Evolutionary conservation across 805 yeast genomes (phyloP).

Genomic region (Limtongia smithiae): DNA sequence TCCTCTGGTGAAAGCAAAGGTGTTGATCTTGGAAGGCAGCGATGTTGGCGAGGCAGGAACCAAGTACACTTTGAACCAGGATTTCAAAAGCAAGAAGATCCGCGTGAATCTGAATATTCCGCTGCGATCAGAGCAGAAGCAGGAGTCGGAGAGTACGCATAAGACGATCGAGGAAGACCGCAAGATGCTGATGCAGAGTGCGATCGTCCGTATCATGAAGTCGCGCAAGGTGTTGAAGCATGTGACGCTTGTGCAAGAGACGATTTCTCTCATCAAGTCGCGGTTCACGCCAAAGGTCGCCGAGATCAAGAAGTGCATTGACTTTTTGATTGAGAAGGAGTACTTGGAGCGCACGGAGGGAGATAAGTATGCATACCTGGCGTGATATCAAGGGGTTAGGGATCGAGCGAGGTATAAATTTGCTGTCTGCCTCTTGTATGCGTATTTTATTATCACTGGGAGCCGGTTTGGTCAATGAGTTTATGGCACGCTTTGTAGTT

Average conservation of each 20-base stretch:
- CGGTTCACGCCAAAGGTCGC: slow-evolving; percentile 82
- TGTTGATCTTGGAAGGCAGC: slow-evolving; percentile 60
- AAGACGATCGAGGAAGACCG: slow-evolving; percentile 84
- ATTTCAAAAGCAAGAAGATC: slow-evolving; percentile 79
- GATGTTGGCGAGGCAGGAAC: slow-evolving; percentile 53
- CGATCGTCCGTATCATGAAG: slow-evolving; percentile 95
- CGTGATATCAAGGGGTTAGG: slow-evolving; percentile 43
- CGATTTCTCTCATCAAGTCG: slow-evolving; percentile 74
- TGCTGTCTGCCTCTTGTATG: not conserved
- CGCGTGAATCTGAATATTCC: slow-evolving; percentile 71
- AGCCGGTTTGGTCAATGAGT: too few species aligned
- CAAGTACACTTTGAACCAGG: slow-evolving; percentile 64
- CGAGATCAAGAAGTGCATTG: slow-evolving; percentile 84
- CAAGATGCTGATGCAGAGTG: slow-evolving; percentile 80
- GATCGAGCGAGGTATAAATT: not conserved
- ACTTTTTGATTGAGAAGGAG: slow-evolving; percentile 77
- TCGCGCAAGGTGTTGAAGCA: slow-evolving; percentile 79
- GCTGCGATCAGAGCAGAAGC: slow-evolving; percentile 56
- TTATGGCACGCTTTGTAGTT: too few species aligned
- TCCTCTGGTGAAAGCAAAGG: slow-evolving; percentile 74
- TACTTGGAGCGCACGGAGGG: slow-evolving; percentile 73
- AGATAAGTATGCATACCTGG: slow-evolving; percentile 75
- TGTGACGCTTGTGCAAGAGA: slow-evolving; percentile 78
- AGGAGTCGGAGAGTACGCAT: slow-evolving; percentile 68
- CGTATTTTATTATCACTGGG: not conserved